Conservation (phyloP, 2,329 filamentous ascomycete species). For the Aspergillus terreus region DNA sequence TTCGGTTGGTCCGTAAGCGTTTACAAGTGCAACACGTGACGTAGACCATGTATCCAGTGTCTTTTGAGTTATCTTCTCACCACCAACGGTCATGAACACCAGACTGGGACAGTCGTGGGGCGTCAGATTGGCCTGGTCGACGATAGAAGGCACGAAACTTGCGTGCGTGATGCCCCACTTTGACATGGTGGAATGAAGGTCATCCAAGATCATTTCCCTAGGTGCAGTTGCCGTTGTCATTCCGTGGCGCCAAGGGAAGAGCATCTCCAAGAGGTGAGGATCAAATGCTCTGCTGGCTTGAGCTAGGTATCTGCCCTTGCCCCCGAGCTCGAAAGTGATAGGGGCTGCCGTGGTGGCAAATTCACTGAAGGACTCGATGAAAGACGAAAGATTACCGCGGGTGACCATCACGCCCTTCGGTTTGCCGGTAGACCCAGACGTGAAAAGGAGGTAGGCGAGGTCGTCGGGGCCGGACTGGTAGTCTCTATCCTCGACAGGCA, state of each 20-base stretch:
- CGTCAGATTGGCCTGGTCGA: slow-evolving; percentile 21
- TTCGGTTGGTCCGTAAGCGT: slow-evolving; percentile 35
- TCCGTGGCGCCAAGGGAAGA: slow-evolving; percentile 28
- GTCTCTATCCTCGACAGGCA: slow-evolving; percentile 15
- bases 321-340: slow-evolving; percentile 19
- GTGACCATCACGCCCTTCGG: slow-evolving; percentile 96
- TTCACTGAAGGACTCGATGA: slow-evolving; percentile 26
- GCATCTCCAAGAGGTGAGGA: slow-evolving; percentile 28
- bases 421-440: slow-evolving; percentile 90
- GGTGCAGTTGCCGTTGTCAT: slow-evolving; percentile 24
- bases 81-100: slow-evolving; percentile 30
- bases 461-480: slow-evolving; percentile 17
- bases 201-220: slow-evolving; percentile 25
- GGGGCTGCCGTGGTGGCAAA: slow-evolving; percentile 24
- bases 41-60: slow-evolving; percentile 30
- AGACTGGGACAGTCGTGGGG: slow-evolving; percentile 24
- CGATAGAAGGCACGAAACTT: slow-evolving; percentile 27
- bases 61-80: slow-evolving; percentile 33
- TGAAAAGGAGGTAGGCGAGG: slow-evolving; percentile 66
- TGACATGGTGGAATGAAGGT: slow-evolving; percentile 21
- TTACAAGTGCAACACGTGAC: slow-evolving; percentile 22
- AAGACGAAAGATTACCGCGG: slow-evolving; percentile 39
- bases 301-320: slow-evolving; percentile 30
- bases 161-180: slow-evolving; percentile 29
- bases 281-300: slow-evolving; percentile 33